These are phyloP conservation scores for Pyricularia grisea DNA, from an alignment of 2,329 filamentous ascomycete genomes.

Conservation along the genomic window DNA sequence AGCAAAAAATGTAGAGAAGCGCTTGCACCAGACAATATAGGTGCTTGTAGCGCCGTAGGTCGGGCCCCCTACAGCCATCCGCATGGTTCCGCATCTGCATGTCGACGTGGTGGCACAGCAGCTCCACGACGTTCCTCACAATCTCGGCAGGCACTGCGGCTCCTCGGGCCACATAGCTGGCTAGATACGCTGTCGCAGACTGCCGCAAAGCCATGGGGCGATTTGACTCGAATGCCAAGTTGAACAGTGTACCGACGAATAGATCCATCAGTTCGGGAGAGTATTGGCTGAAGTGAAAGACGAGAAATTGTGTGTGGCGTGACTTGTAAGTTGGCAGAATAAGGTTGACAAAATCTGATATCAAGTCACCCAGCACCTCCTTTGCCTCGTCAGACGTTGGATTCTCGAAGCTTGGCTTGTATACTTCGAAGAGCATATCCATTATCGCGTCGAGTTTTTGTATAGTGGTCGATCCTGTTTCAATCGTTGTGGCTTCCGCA, in stretches of 20 bases:
- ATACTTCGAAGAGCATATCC: slow-evolving; percentile 78
- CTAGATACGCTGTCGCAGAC: slow-evolving; percentile 82
- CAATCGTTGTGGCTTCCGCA: slow-evolving; percentile 53
- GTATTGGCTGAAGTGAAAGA: slow-evolving; percentile 90
- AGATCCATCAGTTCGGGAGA: slow-evolving; percentile 69
- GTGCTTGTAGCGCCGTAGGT: slow-evolving; percentile 71
- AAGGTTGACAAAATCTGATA: slow-evolving; percentile 78
- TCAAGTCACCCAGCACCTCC: slow-evolving; percentile 66
- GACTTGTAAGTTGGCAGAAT: slow-evolving; percentile 88
- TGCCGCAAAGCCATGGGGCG: slow-evolving; percentile 68
- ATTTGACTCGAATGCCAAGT: slow-evolving; percentile 61
- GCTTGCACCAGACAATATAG: slow-evolving; percentile 89
- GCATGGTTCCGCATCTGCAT: slow-evolving; percentile 66
- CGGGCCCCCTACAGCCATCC: slow-evolving; percentile 67
- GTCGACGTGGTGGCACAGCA: slow-evolving; percentile 71
- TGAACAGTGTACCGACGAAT: slow-evolving; percentile 71
- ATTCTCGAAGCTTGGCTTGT: slow-evolving; percentile 61
- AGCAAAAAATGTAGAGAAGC: slow-evolving; percentile 91
- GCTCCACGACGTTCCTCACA: slow-evolving; percentile 73
- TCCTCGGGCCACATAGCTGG: slow-evolving; percentile 87
- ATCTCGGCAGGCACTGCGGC: slow-evolving; percentile 67
- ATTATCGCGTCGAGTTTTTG: slow-evolving; percentile 88
- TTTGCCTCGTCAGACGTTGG: slow-evolving; percentile 61
- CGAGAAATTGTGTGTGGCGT: slow-evolving; percentile 86
- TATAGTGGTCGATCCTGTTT: slow-evolving; percentile 69